phyloP scores from a whole-genome alignment of 495 filamentous ascomycete species.

The Polyplosphaeria fusca region DNA sequence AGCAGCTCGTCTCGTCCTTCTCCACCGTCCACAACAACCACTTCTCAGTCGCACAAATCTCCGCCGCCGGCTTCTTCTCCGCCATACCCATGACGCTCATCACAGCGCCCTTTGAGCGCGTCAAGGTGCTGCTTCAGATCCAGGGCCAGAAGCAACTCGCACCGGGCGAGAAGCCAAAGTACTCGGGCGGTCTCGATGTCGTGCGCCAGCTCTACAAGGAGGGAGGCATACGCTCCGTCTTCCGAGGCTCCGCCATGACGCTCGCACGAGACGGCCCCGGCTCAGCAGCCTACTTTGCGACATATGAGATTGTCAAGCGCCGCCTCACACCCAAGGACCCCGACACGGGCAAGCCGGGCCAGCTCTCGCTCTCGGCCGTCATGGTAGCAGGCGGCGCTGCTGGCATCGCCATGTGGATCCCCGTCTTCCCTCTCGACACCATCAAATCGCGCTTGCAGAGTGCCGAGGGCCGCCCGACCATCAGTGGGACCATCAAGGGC shows the following conservation, averaged over 20 bases:
- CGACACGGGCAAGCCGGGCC: conserved; percentile 64
- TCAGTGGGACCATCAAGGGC: conserved; percentile 72
- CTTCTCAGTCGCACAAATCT: conserved; percentile 82
- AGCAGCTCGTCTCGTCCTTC: conserved; percentile 70
- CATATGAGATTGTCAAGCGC: conserved; percentile 93
- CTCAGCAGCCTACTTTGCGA: conserved; percentile 90
- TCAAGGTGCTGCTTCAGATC: conserved; percentile 97
- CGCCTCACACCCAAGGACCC: conserved; percentile 80
- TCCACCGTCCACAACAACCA: conserved; percentile 63
- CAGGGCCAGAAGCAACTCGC: conserved; percentile 85
- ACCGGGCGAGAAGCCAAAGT: conserved; percentile 89
- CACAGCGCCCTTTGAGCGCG: conserved; percentile 96
- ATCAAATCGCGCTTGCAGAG: conserved; percentile 94
- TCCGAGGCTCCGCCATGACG: conserved; percentile 85
- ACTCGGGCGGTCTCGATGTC: conserved; percentile 85
- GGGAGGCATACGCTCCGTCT: conserved; percentile 85
- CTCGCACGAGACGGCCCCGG: conserved; percentile 92
- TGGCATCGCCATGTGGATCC: conserved; percentile 98
- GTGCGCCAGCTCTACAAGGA: conserved; percentile 91
- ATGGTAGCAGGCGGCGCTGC: conserved; percentile 82
- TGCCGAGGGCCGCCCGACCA: conserved; percentile 79
- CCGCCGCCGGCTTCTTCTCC: conserved; percentile 92
- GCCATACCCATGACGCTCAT: conserved; percentile 97
- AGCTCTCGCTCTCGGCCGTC: conserved; percentile 79
- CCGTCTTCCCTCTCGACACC: conserved; percentile 96